phyloP scores from a whole-genome alignment of 371 early-diverging fungal species.

The Lichtheimia ornata region DNA sequence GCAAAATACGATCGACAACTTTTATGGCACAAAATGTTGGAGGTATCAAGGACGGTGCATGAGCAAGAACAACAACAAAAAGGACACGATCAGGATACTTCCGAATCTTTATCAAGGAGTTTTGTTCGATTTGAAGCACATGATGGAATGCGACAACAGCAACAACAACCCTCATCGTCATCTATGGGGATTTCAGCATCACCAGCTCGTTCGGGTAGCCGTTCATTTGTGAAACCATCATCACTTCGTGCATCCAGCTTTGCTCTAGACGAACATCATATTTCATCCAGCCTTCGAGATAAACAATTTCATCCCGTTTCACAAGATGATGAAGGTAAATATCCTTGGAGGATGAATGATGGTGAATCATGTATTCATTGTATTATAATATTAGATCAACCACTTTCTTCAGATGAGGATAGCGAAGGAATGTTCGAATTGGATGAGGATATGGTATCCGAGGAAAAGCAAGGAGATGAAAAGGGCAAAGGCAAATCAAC shows the following conservation, averaged over 20 bases:
- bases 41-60: conserved; percentile 21
- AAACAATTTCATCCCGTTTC: conserved; percentile 5
- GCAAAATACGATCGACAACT: conserved; percentile 26
- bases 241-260: conserved; percentile 25
- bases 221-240: conserved; percentile 1
- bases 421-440: conserved; percentile 43
- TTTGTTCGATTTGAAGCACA: conserved; percentile 9
- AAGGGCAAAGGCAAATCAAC: neutral
- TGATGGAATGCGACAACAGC: neutral
- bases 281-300: conserved; percentile 16
- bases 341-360: neutral
- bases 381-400: too few species aligned
- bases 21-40: conserved; percentile 35
- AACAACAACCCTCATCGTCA: neutral
- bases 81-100: neutral
- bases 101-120: conserved; percentile 1
- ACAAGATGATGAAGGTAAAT: neutral
- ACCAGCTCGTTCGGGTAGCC: too few species aligned
- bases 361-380: neutral
- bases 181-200: neutral
- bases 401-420: conserved; percentile 9
- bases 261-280: conserved; percentile 28
- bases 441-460: conserved; percentile 44
- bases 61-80: conserved; percentile 11
- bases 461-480: conserved; percentile 10